These are phyloP conservation scores for Fonsecaea pugnacius DNA, from an alignment of 2,329 filamentous ascomycete species.

Conservation along the genomic window DNA sequence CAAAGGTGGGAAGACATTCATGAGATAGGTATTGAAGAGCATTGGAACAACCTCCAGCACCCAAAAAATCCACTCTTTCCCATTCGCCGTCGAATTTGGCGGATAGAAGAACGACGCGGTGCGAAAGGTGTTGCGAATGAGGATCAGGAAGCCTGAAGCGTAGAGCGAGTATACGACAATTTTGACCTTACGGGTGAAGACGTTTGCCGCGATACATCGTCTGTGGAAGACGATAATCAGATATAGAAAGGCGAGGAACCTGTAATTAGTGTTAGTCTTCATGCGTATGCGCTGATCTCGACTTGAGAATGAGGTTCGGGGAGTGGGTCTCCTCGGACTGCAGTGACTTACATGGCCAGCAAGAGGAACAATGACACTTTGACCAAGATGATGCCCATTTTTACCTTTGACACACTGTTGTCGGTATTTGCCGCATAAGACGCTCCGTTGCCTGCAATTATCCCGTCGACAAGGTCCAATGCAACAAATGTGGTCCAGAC, in stretches of 20 bases:
- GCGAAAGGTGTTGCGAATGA: conserved; percentile 57
- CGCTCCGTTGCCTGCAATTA: conserved; percentile 55
- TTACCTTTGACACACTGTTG: conserved; percentile 44
- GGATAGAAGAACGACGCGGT: conserved; percentile 55
- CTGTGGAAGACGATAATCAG: conserved; percentile 54
- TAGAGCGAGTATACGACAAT: conserved; percentile 50
- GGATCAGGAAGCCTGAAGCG: conserved; percentile 44
- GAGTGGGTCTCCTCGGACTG: not conserved
- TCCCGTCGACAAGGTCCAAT: conserved; percentile 55
- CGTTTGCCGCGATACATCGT: conserved; percentile 45
- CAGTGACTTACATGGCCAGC: conserved; percentile 44
- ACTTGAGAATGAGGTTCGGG: conserved; percentile 36
- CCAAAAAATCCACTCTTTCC: conserved; percentile 59
- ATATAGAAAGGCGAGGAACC: conserved; percentile 54
- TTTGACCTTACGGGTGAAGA: conserved; percentile 52
- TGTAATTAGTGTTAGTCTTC: conserved; percentile 2
- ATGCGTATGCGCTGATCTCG: not conserved
- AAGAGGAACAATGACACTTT: conserved; percentile 58
- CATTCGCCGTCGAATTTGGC: conserved; percentile 41
- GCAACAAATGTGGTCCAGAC: conserved; percentile 64
- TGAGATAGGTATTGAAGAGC: conserved; percentile 55
- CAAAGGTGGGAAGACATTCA: conserved; percentile 60
- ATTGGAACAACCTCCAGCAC: conserved; percentile 60
- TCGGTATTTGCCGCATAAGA: conserved; percentile 28
- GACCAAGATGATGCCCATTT: conserved; percentile 52